Evolutionary conservation across 345 rosid genomes (phyloP).

Genomic region (Eucalyptus albens): DNA sequence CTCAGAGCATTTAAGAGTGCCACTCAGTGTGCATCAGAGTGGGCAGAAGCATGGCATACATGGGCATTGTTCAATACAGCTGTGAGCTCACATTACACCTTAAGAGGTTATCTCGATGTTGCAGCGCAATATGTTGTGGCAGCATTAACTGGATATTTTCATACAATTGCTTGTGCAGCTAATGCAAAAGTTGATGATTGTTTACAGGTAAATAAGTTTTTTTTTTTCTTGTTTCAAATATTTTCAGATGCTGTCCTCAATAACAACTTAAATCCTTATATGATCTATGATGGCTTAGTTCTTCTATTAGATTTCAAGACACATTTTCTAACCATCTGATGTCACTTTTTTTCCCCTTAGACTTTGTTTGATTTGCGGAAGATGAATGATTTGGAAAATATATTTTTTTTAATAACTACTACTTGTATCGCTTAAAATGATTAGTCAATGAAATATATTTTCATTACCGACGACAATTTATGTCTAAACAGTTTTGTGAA

Average conservation of each 20-base stretch:
- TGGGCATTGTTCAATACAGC: constrained; percentile 99
- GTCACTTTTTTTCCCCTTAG: background rate
- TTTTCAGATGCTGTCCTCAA: background rate
- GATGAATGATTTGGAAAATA: background rate
- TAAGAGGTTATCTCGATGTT: constrained; percentile 38
- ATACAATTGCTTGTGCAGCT: constrained; percentile 89
- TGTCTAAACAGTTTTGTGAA: background rate
- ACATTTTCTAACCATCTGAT: background rate
- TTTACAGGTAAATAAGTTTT: constrained; percentile 57
- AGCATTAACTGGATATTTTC: constrained; percentile 97
- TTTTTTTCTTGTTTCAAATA: background rate
- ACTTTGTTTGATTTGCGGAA: background rate
- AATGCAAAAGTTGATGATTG: constrained; percentile 95
- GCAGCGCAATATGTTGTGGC: constrained; percentile 83
- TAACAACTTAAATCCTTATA: background rate
- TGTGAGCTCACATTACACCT: constrained; percentile 80
- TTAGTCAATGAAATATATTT: background rate
- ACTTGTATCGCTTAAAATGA: background rate
- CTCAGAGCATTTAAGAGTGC: constrained; percentile 66
- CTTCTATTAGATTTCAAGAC: background rate
- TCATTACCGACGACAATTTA: background rate
- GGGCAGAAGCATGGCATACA: constrained; percentile 97
- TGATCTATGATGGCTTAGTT: background rate
- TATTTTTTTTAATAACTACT: background rate
- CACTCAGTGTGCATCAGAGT: constrained; percentile 64